Percentiles rank a stretch among this genome's conserved stretches.
Evolutionary conservation across 768 basidiomycete species (phyloP).

Genomic region (Heimioporus sp.): DNA sequence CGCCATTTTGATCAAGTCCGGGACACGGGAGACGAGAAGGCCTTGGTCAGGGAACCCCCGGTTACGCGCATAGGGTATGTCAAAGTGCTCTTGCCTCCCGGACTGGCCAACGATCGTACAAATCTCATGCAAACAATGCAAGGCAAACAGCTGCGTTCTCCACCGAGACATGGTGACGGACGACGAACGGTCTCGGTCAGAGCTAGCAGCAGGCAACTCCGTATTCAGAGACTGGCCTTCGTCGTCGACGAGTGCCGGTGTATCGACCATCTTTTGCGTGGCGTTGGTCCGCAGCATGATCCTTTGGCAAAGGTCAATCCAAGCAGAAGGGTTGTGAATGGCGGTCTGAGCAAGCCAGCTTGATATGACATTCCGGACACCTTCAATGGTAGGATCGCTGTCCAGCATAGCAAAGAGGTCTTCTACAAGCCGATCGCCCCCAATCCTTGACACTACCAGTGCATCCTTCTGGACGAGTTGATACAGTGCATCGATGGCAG

Average conservation of each 20-base stretch:
- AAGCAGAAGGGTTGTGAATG: constrained; percentile 88
- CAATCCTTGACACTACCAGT: constrained; percentile 84
- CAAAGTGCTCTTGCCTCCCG: constrained; percentile 80
- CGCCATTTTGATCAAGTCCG: constrained; percentile 96
- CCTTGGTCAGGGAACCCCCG: constrained; percentile 56
- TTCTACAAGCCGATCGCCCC: constrained; percentile 91
- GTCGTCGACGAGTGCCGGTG: constrained; percentile 69
- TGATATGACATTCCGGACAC: constrained; percentile 88
- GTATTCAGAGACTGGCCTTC: constrained; percentile 90
- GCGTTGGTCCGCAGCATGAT: constrained; percentile 96
- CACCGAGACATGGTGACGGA: constrained; percentile 73
- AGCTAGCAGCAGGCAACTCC: constrained; percentile 36
- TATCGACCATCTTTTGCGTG: constrained; percentile 69
- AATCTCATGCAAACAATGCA: constrained; percentile 89
- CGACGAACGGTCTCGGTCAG: constrained; percentile 32
- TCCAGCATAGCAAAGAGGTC: constrained; percentile 95
- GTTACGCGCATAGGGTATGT: constrained; percentile 65
- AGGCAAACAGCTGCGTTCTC: constrained; percentile 94
- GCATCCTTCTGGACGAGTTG: constrained; percentile 97
- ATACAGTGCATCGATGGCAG: constrained; percentile 94
- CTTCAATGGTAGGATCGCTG: constrained; percentile 90
- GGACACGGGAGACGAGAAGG: constrained; percentile 79
- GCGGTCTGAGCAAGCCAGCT: constrained; percentile 97
- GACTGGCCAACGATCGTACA: constrained; percentile 72
- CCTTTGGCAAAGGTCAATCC: constrained; percentile 96